These are phyloP conservation scores for Mucor plumbeus DNA, from an alignment of 371 early-diverging fungal genomes.

Conservation along the genomic window DNA sequence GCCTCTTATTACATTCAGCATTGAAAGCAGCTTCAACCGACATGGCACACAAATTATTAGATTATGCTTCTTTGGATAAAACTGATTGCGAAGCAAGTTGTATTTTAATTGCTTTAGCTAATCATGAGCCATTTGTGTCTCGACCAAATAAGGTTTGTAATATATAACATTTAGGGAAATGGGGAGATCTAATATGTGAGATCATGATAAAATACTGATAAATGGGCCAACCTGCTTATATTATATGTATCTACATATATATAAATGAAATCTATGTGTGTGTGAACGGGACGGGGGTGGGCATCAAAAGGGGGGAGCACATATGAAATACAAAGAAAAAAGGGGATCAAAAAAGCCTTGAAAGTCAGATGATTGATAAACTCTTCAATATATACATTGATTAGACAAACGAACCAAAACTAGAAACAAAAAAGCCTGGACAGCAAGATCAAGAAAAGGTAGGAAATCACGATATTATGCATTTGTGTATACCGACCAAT, in stretches of 20 bases:
- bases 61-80: slow-evolving; percentile 42
- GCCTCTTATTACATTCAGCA: slow-evolving; percentile 24
- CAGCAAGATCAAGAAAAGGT: slow-evolving; percentile 8
- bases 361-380: slow-evolving; percentile 22
- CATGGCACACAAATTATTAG: slow-evolving; percentile 26
- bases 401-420: not conserved
- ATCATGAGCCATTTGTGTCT: slow-evolving; percentile 30
- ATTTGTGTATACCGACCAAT: not conserved
- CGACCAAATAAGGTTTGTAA: slow-evolving; percentile 13
- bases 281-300: slow-evolving; percentile 12
- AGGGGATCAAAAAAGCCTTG: slow-evolving; percentile 12
- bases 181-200: not conserved
- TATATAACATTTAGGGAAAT: not conserved
- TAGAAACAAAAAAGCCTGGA: not conserved
- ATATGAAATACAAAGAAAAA: slow-evolving; percentile 4
- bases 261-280: slow-evolving; percentile 1
- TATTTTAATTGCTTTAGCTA: slow-evolving; percentile 50
- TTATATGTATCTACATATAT: not conserved
- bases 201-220: not conserved
- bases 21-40: slow-evolving; percentile 27
- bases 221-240: not conserved
- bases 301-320: slow-evolving; percentile 6
- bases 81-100: slow-evolving; percentile 52
- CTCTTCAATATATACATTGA: slow-evolving; percentile 8
- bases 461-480: not conserved